Evolutionary conservation across 73 alveolate species (phyloP).

Genomic region (Uronychia setigera): DNA sequence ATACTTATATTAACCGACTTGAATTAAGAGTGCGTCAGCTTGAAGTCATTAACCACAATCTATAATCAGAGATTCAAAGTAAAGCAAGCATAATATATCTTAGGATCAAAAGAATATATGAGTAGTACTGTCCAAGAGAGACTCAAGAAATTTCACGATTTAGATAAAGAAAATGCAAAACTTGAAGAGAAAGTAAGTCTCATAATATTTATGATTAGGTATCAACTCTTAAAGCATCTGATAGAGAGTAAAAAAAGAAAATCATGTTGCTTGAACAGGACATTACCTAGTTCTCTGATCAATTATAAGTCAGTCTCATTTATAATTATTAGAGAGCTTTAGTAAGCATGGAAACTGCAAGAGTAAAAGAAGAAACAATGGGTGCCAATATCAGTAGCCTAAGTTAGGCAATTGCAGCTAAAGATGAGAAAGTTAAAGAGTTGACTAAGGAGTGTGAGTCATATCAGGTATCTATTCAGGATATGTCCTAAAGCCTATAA

Average conservation of each 20-base stretch:
- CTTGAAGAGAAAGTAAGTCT: background rate
- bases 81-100: too few relatives aligned
- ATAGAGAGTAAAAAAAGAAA: background rate
- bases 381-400: background rate
- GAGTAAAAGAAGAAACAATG: background rate
- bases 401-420: background rate
- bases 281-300: background rate
- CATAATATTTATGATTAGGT: background rate
- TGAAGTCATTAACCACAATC: too few relatives aligned
- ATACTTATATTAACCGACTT: too few relatives aligned
- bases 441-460: background rate
- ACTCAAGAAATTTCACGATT: background rate
- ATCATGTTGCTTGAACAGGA: background rate
- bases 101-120: background rate
- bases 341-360: background rate
- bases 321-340: background rate
- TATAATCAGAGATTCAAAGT: too few relatives aligned
- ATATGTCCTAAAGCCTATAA: background rate
- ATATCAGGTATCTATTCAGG: background rate
- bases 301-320: background rate
- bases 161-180: background rate
- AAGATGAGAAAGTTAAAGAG: background rate
- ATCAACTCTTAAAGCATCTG: too few relatives aligned
- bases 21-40: too few relatives aligned
- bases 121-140: background rate